Percentiles rank a stretch among this genome's conserved stretches.
Conservation (phyloP, 306 rosid genomes). For the Macrotyloma uniflorum region DNA sequence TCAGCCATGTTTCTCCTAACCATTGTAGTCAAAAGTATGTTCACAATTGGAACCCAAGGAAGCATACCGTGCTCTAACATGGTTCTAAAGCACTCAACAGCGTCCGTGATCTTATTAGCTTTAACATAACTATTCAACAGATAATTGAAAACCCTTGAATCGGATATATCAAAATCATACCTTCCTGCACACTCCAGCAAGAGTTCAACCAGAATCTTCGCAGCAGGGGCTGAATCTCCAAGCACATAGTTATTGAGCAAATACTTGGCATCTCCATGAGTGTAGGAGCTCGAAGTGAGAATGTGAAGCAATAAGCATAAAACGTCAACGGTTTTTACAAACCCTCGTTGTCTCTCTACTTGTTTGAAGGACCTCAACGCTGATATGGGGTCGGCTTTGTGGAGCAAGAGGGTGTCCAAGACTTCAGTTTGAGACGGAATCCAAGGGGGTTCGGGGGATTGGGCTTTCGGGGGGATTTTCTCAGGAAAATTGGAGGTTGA, state of each 20-base stretch:
- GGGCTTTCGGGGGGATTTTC: slow-evolving; percentile 5
- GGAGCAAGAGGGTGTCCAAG: slow-evolving; percentile 52
- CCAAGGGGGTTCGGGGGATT: not conserved
- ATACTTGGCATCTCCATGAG: slow-evolving; percentile 18
- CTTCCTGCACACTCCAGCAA: slow-evolving; percentile 51
- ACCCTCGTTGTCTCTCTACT: slow-evolving; percentile 45
- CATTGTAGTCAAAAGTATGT: slow-evolving; percentile 60
- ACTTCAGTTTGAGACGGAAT: slow-evolving; percentile 33
- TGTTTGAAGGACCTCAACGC: slow-evolving; percentile 55
- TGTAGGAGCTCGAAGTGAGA: slow-evolving; percentile 37
- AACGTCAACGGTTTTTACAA: slow-evolving; percentile 44
- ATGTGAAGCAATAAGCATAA: slow-evolving; percentile 65
- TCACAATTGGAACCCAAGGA: slow-evolving; percentile 53
- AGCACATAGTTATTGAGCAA: slow-evolving; percentile 51
- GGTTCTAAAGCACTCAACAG: slow-evolving; percentile 53
- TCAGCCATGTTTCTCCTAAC: slow-evolving; percentile 54
- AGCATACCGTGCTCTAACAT: slow-evolving; percentile 51
- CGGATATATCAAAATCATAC: slow-evolving; percentile 43
- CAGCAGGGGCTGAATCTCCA: slow-evolving; percentile 46
- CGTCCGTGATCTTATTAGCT: slow-evolving; percentile 57
- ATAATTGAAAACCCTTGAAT: slow-evolving; percentile 56
- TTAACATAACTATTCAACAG: slow-evolving; percentile 63
- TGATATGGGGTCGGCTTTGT: slow-evolving; percentile 47
- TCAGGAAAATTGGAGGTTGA: slow-evolving; percentile 19
- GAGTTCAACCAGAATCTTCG: slow-evolving; percentile 38